Percentiles rank a stretch among this genome's conserved stretches.
Evolutionary conservation across 441 rosid genomes (phyloP).

Genomic region (Corymbia calophylla): DNA sequence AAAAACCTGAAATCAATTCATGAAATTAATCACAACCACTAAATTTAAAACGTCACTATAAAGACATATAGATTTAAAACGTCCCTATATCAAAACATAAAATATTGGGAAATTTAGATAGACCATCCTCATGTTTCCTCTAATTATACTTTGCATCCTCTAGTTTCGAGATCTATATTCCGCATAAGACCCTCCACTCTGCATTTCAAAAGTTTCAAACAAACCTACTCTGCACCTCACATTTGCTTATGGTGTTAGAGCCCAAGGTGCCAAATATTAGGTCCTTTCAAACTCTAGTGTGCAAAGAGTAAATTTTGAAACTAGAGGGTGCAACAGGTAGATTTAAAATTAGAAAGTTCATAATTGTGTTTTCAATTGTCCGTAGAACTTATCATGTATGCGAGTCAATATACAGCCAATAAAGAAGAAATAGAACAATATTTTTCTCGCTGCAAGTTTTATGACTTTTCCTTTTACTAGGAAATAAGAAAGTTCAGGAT

Average conservation of each 20-base stretch:
- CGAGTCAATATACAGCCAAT: neutral
- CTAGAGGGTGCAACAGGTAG: neutral
- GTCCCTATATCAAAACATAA: neutral
- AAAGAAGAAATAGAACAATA: neutral
- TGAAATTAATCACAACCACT: neutral
- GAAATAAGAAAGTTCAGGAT: neutral
- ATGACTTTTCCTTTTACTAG: neutral
- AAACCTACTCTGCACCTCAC: neutral
- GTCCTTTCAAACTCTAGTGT: neutral
- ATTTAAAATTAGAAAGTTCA: neutral
- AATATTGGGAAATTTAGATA: neutral
- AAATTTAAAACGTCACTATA: neutral
- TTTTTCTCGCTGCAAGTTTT: neutral
- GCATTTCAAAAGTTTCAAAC: neutral
- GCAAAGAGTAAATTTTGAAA: neutral
- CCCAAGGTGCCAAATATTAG: neutral
- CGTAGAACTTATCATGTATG: neutral
- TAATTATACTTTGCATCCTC: neutral
- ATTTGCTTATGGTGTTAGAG: neutral
- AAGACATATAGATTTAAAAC: neutral
- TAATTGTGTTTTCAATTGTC: neutral
- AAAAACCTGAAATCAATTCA: slow-evolving; percentile 41
- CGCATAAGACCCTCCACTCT: neutral
- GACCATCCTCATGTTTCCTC: neutral
- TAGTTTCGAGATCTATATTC: neutral